Evolutionary conservation across 2,329 filamentous ascomycete species (phyloP), one percentile per base, ranked within the genome.

Genomic region (Sphaerulina musiva): DNA sequence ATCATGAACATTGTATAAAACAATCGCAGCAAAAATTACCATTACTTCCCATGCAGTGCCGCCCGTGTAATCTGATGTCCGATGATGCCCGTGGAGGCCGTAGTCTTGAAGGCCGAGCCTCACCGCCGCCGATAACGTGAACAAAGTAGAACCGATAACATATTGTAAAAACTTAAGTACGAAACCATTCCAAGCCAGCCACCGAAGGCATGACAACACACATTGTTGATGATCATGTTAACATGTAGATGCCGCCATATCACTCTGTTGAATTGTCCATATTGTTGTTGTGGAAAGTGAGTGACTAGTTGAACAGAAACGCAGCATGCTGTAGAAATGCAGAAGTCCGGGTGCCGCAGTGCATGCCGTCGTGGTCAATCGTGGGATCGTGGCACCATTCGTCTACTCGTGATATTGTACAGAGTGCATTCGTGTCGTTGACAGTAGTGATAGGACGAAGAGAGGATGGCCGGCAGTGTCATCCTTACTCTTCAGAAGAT

Each of bases 121-220:
- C 43, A 53, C 53, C 48, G 48, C 43, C 49, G 54, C 49, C 41
- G 50, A 45, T 54, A 48, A 52, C 48, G 55, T 53, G 29, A 51
- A 44, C 46, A 50, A 50, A 50, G 46, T 38, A 46, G 31, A 48
- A 51, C 42, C 42, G 42, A 51, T 45, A 44, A 51, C 48, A 51
- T 51, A 32, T 51, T 36, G 46, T 47, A 59, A 53, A 49, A 64
- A 57, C 51, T 58, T 58, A 58, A 61, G 50, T 59, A 55, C 56
- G 59, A 58, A 62, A 44, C 54, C 32, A 44, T 57, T 55, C 51
- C 60, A 55, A 62, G 58, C 52, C 62, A 58, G 56, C 60, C 58
- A 61, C 59, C 40, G 56, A 56, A 53, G 63, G 59, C 59, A 60
- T 58, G 60, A 60, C 60, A 62, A 61, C 62, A 64, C 57, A 65